Base-by-base conservation (phyloP, 805 yeast species). In the Metschnikowia dekortorum region DNA sequence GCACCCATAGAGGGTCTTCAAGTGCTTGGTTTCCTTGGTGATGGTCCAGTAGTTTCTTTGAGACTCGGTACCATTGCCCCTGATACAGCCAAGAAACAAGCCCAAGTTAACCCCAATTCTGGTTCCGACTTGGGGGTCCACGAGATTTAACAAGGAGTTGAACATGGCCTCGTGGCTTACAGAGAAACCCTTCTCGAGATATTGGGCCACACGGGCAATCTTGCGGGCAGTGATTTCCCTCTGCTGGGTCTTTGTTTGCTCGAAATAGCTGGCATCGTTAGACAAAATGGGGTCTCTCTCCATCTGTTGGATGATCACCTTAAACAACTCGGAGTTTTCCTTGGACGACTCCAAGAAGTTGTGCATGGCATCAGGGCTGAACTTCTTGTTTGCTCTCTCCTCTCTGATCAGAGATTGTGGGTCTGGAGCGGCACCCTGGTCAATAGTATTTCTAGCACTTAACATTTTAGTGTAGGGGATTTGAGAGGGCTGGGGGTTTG, bases 321-420 rank as follows among this genome's bases (percentile, higher is more conserved):
- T 55, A 44, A 57, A 52, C 34, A 40, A 44, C 39, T 51, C 54
- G 11, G 65, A 61, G 45, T 50, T 50, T 42, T 61, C 63, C 47
- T 52, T 44, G 31, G 60, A 52, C 6, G 58, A 57, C 50, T 64
- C 68, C 51, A 64, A 59, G 51, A 63, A 64, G 51, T 56, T 43
- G 53, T 63, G 61, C 68, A 64, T 64, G 26, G 46, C 35, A 14
- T 51, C 52, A 6, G 63, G 59, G 52, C 60, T 54, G 47, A 63
- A 60, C 34, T 44, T 50, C 44, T 55, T 56, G 16, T 39, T 47
- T 29, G 49, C 56, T 32, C 68, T 51, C 47, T 64, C 68, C 35
- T 47, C 51, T 29, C 49, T 51, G 52, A 64, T 59, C 34, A 53
- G 51, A 14, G 50, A 52, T 39, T 47, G 54, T 8, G 68, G 68